Evolutionary conservation across 1,284 basidiomycete species (phyloP).

Genomic region (Trichosporon coremiiforme): DNA sequence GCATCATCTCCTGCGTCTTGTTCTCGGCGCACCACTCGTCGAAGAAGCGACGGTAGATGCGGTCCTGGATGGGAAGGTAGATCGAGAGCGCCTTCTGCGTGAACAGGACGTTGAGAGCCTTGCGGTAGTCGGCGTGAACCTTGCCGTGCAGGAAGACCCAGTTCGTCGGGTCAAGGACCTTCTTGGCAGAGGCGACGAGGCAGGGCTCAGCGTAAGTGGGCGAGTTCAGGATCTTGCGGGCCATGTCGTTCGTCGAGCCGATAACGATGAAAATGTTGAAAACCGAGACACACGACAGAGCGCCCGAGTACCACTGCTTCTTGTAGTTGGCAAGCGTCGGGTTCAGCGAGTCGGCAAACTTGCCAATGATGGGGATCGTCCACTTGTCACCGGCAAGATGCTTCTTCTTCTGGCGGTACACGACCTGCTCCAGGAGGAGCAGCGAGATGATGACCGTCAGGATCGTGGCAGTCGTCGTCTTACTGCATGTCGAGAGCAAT

Average conservation of each 20-base stretch:
- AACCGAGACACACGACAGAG: slow-evolving; percentile 81
- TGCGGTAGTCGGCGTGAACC: slow-evolving; percentile 90
- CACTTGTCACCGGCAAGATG: slow-evolving; percentile 81
- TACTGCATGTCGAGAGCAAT: slow-evolving; percentile 32
- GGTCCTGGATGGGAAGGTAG: slow-evolving; percentile 85
- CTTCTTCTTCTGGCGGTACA: slow-evolving; percentile 83
- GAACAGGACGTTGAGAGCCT: slow-evolving; percentile 86
- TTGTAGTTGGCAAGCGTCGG: slow-evolving; percentile 87
- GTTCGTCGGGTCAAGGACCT: slow-evolving; percentile 83
- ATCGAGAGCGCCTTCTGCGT: slow-evolving; percentile 91
- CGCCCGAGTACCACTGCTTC: slow-evolving; percentile 82
- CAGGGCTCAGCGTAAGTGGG: slow-evolving; percentile 88
- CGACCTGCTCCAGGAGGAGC: slow-evolving; percentile 63
- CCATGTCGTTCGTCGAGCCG: slow-evolving; percentile 85
- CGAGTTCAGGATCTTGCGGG: slow-evolving; percentile 91
- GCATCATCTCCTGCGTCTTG: slow-evolving; percentile 75
- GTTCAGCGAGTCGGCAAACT: slow-evolving; percentile 84
- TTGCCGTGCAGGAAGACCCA: slow-evolving; percentile 99
- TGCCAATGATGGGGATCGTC: slow-evolving; percentile 93
- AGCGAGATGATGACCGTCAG: slow-evolving; percentile 53
- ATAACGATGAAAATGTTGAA: slow-evolving; percentile 99
- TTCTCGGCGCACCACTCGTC: slow-evolving; percentile 64
- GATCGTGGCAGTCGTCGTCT: slow-evolving; percentile 52
- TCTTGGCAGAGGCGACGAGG: slow-evolving; percentile 89
- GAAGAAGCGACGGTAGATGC: slow-evolving; percentile 78